phyloP scores from a whole-genome alignment of 495 filamentous ascomycete species.

The Neurospora intermedia region DNA sequence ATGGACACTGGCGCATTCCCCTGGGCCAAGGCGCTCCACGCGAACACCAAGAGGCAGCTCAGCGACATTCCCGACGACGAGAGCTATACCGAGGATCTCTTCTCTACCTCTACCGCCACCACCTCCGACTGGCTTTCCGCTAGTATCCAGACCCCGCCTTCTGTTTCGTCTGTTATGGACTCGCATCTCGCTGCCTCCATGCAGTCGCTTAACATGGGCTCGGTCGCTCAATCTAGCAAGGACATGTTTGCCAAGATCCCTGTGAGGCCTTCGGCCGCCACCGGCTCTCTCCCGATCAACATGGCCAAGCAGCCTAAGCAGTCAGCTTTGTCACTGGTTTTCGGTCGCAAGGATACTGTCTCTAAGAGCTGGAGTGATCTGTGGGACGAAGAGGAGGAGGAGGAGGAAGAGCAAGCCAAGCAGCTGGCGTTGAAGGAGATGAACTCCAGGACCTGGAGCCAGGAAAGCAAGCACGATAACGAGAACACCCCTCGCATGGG shows the following conservation, averaged over 20 bases:
- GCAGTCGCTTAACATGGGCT: conserved; percentile 41
- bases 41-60: conserved; percentile 71
- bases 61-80: conserved; percentile 70
- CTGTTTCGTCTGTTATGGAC: conserved; percentile 67
- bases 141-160: conserved; percentile 51
- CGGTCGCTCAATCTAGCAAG: conserved; percentile 24
- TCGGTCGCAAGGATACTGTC: conserved; percentile 62
- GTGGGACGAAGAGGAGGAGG: conserved; percentile 81
- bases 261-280: conserved; percentile 36
- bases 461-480: conserved; percentile 50
- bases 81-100: conserved; percentile 79
- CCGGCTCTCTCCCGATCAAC: conserved; percentile 68
- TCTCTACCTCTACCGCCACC: conserved; percentile 65
- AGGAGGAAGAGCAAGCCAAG: conserved; percentile 44
- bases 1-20: conserved; percentile 76
- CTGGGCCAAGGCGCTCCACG: conserved; percentile 85
- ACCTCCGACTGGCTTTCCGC: conserved; percentile 59
- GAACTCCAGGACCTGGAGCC: conserved; percentile 73
- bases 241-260: conserved; percentile 20
- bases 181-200: conserved; percentile 64
- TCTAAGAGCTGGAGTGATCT: conserved; percentile 98
- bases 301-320: conserved; percentile 50
- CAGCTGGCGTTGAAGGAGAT: conserved; percentile 54
- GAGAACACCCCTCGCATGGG: conserved; percentile 39
- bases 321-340: conserved; percentile 63